Evolutionary conservation across 1,284 basidiomycete genomes (phyloP), one percentile per base, ranked within the genome.

Genomic region (Cryptococcus jaspeensis): DNA sequence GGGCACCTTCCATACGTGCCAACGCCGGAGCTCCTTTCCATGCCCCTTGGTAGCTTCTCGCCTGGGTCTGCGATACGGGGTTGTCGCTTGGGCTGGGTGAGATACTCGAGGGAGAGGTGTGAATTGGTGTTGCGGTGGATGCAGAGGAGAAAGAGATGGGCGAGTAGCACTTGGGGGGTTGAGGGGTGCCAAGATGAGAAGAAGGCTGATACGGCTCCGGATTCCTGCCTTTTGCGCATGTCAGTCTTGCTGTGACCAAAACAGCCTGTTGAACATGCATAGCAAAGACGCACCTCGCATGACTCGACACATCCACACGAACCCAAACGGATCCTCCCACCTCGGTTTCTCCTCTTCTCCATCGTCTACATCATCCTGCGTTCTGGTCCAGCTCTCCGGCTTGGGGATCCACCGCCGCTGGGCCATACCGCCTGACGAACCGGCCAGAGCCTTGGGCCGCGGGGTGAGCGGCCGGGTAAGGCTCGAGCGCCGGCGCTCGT

Each of bases 1-100:
- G 28, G 5, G 28, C 28, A 9, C 55, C 62, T 39, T 58, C 57
- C 54, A 64, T 61, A 40, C 62, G 49, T 15, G 49, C 53, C n/a
- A 64, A 23, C 1, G 58, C 43, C 32, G 36, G 43, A 16, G 62
- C 62, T 5, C 62, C 62, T 32, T 48, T 28, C 62, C 62, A 64
- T 38, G 28, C 41, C 9, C 62, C 59, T 36, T 9, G 25, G n/a
- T 35, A 20, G 11, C 37, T 13, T 2, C 22, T 39, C 11, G 4
- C 16, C 15, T 36, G 8, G n/a, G 32, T 28, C 12, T 16, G 22
- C 28, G 13, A 35, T 28, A 3, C 28, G 32, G 16, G 6, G 18
- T 20, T 45, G 44, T 5, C 28, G n/a, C 7, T 28, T 45, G 28
- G 28, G 18, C 32, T 25, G 15, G n/a, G 35, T 36, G 9, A 16